Evolutionary conservation across 805 yeast genomes (phyloP).

Genomic region (Starmerella riodocensis): DNA sequence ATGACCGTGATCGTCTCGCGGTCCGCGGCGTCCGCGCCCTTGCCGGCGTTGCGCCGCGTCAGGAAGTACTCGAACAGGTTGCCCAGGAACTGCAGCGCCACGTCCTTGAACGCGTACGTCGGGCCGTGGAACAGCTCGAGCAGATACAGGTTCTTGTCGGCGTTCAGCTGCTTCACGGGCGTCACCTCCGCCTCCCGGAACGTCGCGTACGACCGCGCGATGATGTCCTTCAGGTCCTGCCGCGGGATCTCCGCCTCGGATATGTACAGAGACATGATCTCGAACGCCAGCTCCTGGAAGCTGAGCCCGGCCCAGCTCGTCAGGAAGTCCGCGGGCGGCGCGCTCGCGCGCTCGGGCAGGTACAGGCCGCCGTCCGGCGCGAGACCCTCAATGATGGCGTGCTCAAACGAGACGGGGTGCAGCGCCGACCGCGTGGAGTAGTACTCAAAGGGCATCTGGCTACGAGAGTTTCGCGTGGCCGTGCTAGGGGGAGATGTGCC

Average conservation of each 20-base stretch:
- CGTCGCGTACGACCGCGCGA: slow-evolving; percentile 69
- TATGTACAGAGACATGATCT: slow-evolving; percentile 71
- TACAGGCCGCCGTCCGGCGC: slow-evolving; percentile 96
- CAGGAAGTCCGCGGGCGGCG: slow-evolving; percentile 43
- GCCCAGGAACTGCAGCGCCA: slow-evolving; percentile 95
- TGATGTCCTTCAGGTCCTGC: slow-evolving; percentile 49
- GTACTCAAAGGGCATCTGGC: slow-evolving; percentile 24
- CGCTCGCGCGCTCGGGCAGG: slow-evolving; percentile 73
- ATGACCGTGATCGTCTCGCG: slow-evolving; percentile 85
- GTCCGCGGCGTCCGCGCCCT: slow-evolving; percentile 35
- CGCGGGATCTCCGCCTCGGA: slow-evolving; percentile 58
- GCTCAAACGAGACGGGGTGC: slow-evolving; percentile 28
- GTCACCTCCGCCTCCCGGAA: slow-evolving; percentile 83
- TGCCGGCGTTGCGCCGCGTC: slow-evolving; percentile 50
- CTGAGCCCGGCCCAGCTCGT: slow-evolving; percentile 57
- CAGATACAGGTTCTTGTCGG: slow-evolving; percentile 47
- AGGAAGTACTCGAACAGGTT: slow-evolving; percentile 89
- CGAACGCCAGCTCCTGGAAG: slow-evolving; percentile 77
- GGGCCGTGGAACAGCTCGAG: slow-evolving; percentile 98
- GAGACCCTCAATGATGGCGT: slow-evolving; percentile 48
- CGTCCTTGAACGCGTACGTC: slow-evolving; percentile 97
- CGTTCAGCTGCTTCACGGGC: slow-evolving; percentile 53
- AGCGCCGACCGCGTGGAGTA: slow-evolving; percentile 32
- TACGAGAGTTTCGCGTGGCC: background rate
- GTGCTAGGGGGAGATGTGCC: no score